Evolutionary conservation across 352 stramenopile species (phyloP).

Genomic region (Phytopythium litorale): DNA sequence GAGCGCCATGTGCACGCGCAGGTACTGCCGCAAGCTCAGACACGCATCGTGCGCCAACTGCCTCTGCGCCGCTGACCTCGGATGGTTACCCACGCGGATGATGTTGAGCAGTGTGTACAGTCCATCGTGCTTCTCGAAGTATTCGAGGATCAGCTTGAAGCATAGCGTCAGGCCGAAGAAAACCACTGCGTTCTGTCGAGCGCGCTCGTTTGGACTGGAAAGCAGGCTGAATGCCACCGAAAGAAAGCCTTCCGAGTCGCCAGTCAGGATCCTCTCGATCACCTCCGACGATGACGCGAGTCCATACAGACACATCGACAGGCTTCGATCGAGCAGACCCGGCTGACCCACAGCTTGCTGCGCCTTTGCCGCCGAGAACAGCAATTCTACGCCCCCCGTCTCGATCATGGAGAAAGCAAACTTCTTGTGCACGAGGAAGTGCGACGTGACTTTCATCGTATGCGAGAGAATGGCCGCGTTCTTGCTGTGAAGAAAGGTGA

Average conservation of each 20-base stretch:
- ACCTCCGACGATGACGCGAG: slow-evolving; percentile 76
- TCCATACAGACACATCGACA: slow-evolving; percentile 85
- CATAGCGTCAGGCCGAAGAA: slow-evolving; percentile 79
- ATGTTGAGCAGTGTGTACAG: slow-evolving; percentile 84
- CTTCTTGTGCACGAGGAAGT: slow-evolving; percentile 86
- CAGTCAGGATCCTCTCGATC: slow-evolving; percentile 66
- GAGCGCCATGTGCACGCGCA: slow-evolving; percentile 77
- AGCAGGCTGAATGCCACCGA: slow-evolving; percentile 57
- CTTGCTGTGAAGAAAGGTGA: slow-evolving; percentile 84
- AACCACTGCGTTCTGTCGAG: slow-evolving; percentile 76
- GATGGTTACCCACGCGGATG: slow-evolving; percentile 73
- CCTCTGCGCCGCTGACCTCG: slow-evolving; percentile 70
- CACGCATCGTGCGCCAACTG: slow-evolving; percentile 83
- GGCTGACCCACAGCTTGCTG: slow-evolving; percentile 56
- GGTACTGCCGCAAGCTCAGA: slow-evolving; percentile 78
- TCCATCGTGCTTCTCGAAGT: slow-evolving; percentile 82
- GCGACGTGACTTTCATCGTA: slow-evolving; percentile 79
- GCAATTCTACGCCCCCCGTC: slow-evolving; percentile 60
- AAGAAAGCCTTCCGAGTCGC: slow-evolving; percentile 56
- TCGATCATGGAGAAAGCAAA: slow-evolving; percentile 80
- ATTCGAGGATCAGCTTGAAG: slow-evolving; percentile 80
- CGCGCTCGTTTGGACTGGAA: slow-evolving; percentile 74
- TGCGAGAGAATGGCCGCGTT: slow-evolving; percentile 76
- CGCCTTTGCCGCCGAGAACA: slow-evolving; percentile 57
- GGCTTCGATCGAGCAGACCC: slow-evolving; percentile 61